Conservation (phyloP, 2,329 filamentous ascomycete genomes). For the Nakataea oryzae region DNA sequence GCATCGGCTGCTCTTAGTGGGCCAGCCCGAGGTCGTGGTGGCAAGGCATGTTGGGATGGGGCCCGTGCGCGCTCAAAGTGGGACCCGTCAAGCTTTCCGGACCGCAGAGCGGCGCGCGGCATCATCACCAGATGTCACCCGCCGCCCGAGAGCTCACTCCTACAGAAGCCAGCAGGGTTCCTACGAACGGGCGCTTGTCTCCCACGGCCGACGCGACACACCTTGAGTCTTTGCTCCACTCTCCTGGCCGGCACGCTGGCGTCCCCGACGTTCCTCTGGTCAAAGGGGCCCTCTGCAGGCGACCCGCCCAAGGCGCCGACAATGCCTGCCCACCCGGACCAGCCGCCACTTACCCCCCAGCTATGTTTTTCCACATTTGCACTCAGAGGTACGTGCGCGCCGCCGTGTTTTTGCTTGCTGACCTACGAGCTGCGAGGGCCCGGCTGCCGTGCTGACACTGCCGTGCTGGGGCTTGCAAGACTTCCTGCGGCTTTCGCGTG, state of each 20-base stretch:
- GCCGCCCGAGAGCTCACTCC: no score
- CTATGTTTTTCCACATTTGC: conserved; percentile 67
- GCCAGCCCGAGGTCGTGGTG: no score
- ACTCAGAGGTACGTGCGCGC: conserved; percentile 47
- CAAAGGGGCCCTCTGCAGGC: conserved; percentile 25
- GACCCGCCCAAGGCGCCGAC: conserved; percentile 17
- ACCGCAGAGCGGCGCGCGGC: no score
- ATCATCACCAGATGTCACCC: no score
- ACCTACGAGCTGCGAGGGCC: not conserved
- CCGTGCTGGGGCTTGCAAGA: conserved; percentile 40
- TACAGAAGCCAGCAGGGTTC: no score
- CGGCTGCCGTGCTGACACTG: conserved; percentile 5
- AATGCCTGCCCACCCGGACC: conserved; percentile 34
- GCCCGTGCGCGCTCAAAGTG: no score
- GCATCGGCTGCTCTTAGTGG: no score
- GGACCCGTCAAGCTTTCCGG: no score
- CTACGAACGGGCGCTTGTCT: no score
- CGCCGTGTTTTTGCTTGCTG: not conserved
- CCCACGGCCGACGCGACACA: no score
- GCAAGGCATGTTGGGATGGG: no score
- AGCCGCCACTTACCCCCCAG: conserved; percentile 54
- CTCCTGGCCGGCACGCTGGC: conserved; percentile 31
- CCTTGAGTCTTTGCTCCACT: no score
- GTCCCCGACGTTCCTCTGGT: conserved; percentile 30
- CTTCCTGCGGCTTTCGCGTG: conserved; percentile 79